Base-by-base conservation (phyloP, 495 filamentous ascomycete genomes). In the Tuber melanosporum region DNA sequence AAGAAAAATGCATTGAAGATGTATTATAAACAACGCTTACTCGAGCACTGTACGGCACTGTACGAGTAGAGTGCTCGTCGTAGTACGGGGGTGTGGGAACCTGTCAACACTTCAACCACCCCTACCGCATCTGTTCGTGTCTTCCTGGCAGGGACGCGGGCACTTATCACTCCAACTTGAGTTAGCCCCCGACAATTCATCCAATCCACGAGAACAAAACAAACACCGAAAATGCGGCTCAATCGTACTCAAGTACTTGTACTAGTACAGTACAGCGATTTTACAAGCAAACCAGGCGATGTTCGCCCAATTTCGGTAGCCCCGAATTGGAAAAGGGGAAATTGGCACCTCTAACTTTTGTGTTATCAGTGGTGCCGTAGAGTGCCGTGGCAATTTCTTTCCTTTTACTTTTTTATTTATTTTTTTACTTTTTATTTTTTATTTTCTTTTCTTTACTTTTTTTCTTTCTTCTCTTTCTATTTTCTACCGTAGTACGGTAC, bases 221-320 rank as follows among this genome's bases (percentile, higher is more conserved):
- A 66, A 66, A 36, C 57, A 66, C 32, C 26, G 52, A 12, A 5
- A 17, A 66, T 66, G 57, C 57, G 57, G 57, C 57, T 66, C 57
- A 36, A 17, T 66, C 26, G 57, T 66, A 12, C 32, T 32, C 32
- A 1, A 32, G 32, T 32, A 32, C 32, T 32, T 1, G 32, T 32
- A n/a, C n/a, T n/a, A n/a, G n/a, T n/a, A n/a, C n/a, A n/a, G n/a
- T n/a, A 32, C 77, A 75, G 57, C 42, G 26, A 73, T 75, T 80
- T 74, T 77, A 79, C 1, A 32, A 32, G 32, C 32, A 32, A 32
- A 0, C 32, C 32, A 15, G 57, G 32, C 26, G 73, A 44, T 76
- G 78, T 74, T 80, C 79, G 77, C 73, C 78, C 47, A 80, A 80
- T 80, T 77, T 80, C 77, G 78, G 77, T 72, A 78, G 73, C 75